These are phyloP conservation scores for Capsella rubella DNA, from an alignment of 441 rosid genomes.

Conservation along the genomic window DNA sequence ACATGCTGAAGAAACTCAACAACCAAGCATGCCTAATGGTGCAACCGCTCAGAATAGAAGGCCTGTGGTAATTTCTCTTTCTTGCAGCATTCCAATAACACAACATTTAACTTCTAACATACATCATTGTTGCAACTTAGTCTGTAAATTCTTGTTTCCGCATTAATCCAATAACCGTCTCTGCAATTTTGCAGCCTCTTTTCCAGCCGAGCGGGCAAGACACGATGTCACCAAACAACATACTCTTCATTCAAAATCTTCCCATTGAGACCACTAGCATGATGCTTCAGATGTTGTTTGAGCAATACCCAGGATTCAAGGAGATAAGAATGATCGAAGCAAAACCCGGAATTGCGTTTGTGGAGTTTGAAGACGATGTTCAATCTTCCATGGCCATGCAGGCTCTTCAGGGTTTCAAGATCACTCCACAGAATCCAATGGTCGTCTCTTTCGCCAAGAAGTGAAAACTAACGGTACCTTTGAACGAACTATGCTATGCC, in stretches of 20 bases:
- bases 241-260: constrained; percentile 87
- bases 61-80: constrained; percentile 55
- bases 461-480: constrained; percentile 36
- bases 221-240: constrained; percentile 71
- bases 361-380: constrained; percentile 86
- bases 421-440: constrained; percentile 89
- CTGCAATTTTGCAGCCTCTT: constrained; percentile 50
- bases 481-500: constrained; percentile 11
- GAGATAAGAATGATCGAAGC: constrained; percentile 94
- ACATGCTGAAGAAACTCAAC: constrained; percentile 63
- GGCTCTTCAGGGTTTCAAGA: constrained; percentile 91
- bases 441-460: constrained; percentile 73
- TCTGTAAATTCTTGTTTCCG: not conserved
- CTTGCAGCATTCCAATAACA: not conserved
- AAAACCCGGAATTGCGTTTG: constrained; percentile 92
- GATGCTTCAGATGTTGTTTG: constrained; percentile 85
- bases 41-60: constrained; percentile 56
- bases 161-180: not conserved
- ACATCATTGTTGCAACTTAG: not conserved
- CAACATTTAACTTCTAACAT: not conserved
- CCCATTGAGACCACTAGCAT: constrained; percentile 79
- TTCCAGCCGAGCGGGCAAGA: constrained; percentile 65
- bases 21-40: constrained; percentile 62
- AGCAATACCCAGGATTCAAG: constrained; percentile 85
- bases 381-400: constrained; percentile 90